Evolutionary conservation across 2,329 filamentous ascomycete species (phyloP), one percentile per base, ranked within the genome.

Genomic region (Colletotrichum orbiculare): DNA sequence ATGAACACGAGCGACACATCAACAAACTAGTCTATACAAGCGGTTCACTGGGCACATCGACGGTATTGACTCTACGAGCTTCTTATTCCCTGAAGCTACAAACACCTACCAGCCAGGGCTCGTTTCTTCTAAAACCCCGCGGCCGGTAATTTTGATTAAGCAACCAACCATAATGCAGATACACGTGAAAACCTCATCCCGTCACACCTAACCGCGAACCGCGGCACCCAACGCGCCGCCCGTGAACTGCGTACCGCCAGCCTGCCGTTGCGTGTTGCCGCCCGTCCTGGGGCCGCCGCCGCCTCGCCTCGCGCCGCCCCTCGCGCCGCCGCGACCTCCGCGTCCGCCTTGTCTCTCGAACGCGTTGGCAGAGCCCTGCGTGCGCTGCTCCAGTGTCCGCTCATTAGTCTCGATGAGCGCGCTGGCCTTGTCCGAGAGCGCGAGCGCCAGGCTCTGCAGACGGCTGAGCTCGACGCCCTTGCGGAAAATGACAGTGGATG

Each of bases 391-490:
- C 72, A 99, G 87, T 33, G 95, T 97, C 78, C 96, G 91, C 85
- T 99, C 96, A 83, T 99, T 99, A 72, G 90, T 90, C 86, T 99
- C 96, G 76, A 98, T 97, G 66, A 99, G 90, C 57, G 91, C 89
- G 76, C 94, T 97, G 64, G 96, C 95, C 87, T 98, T 99, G 84
- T 99, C 96, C 65, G 92, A 93, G 56, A 99, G 86, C 9, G 94
- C 96, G 70, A 99, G 89, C 38, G 96, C 94, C 75, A 99, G 86
- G 78, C 93, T 97, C 83, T 99, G 96, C 69, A 99, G 88, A 72
- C 96, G 90, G 75, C 93, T 97, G 69, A 99, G 89, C 85, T 99
- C 96, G 68, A 99, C 96, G 65, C 96, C 96, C 89, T 99, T 98
- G 80, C 96, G 91, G 92, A 99, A 99, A 82, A 98, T 96, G 80